Evolutionary conservation across 176 grass and related monocot genomes (phyloP).

Genomic region (Cocos nucifera): DNA sequence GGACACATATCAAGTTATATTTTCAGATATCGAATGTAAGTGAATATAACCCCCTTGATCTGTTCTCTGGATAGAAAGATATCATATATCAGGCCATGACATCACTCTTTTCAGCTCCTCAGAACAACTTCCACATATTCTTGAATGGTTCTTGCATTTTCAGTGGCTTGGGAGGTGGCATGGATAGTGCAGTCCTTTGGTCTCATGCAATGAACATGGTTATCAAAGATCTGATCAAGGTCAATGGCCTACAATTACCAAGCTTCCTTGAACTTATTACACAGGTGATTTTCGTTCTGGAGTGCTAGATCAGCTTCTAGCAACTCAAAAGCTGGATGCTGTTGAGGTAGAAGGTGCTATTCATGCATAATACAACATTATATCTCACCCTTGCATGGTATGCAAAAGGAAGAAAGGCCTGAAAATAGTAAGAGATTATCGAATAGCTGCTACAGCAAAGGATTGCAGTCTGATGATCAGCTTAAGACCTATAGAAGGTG

Average conservation of each 20-base stretch:
- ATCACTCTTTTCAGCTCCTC: conserved; percentile 58
- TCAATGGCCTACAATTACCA: conserved; percentile 41
- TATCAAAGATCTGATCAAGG: conserved; percentile 42
- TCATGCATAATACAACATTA: conserved; percentile 68
- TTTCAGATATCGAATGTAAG: conserved; percentile 63
- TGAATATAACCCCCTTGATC: conserved; percentile 76
- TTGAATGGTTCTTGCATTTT: conserved; percentile 63
- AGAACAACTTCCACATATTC: conserved; percentile 88
- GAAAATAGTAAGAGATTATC: conserved; percentile 66
- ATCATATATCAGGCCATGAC: conserved; percentile 44
- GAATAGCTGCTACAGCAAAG: conserved; percentile 68
- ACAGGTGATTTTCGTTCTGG: conserved; percentile 53
- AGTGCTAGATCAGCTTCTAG: conserved; percentile 44
- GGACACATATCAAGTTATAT: neutral
- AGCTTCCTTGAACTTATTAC: conserved; percentile 56
- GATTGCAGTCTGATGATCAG: conserved; percentile 90
- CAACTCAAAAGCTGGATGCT: conserved; percentile 70
- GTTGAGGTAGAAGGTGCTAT: conserved; percentile 87
- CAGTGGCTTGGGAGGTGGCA: conserved; percentile 64
- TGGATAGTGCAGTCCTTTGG: conserved; percentile 19
- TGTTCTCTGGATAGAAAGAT: conserved; percentile 75
- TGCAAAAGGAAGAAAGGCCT: conserved; percentile 50
- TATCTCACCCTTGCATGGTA: conserved; percentile 53
- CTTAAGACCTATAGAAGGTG: conserved; percentile 45
- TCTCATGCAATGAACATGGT: conserved; percentile 30